phyloP scores from a whole-genome alignment of 805 yeast genomes.

The Cyberlindnera meyerae region DNA sequence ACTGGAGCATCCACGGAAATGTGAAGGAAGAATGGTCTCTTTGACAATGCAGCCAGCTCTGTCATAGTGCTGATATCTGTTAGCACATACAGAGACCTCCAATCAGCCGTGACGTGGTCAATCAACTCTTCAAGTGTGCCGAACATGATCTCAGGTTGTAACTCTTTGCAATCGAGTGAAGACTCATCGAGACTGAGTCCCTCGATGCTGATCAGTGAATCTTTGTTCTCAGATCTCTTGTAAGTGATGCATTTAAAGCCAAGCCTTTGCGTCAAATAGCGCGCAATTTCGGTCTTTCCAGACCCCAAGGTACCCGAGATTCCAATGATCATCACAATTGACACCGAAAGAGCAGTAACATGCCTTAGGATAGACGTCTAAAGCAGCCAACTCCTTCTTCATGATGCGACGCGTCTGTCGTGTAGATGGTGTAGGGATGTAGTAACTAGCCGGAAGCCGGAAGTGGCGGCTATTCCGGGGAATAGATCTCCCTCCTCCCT shows the following conservation, averaged over 20 bases:
- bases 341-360: too few species aligned
- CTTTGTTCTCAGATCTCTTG: conserved; percentile 9
- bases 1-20: conserved; percentile 73
- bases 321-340: conserved; percentile 73
- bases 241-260: conserved; percentile 42
- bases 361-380: too few species aligned
- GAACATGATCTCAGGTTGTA: conserved; percentile 31
- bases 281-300: conserved; percentile 61
- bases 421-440: too few species aligned
- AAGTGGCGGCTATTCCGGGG: too few species aligned
- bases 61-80: conserved; percentile 41
- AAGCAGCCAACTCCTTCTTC: too few species aligned
- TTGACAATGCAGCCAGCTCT: conserved; percentile 43
- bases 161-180: conserved; percentile 6
- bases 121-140: conserved; percentile 40
- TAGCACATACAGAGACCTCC: conserved; percentile 60
- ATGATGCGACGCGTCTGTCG: too few species aligned
- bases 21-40: conserved; percentile 83
- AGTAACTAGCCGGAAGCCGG: too few species aligned
- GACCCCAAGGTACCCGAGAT: conserved; percentile 65
- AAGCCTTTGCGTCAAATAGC: conserved; percentile 44
- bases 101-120: conserved; percentile 58
- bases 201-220: conserved; percentile 9
- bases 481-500: too few species aligned
- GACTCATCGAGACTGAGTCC: conserved; percentile 16